These are phyloP conservation scores for Wickerhamiella pararugosa DNA, from an alignment of 1,139 yeast genomes.

Conservation along the genomic window DNA sequence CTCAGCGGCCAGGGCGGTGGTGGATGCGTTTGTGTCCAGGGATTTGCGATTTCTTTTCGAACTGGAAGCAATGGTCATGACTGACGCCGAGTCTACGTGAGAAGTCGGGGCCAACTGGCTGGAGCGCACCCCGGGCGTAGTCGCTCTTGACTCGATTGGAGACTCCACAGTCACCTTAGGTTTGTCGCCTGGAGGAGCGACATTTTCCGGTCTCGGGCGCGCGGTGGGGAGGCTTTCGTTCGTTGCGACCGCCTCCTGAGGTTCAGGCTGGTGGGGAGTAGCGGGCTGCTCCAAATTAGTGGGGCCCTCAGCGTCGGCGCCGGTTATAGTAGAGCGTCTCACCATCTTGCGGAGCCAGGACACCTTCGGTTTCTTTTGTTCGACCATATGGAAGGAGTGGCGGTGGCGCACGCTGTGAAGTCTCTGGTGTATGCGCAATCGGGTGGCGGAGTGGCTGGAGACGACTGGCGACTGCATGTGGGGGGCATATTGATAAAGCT, in stretches of 20 bases:
- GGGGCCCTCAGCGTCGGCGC: background rate
- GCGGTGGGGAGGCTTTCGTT: too few species aligned
- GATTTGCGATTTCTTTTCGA: constrained; percentile 25
- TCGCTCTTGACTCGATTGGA: too few species aligned
- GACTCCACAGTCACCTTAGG: background rate
- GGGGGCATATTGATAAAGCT: too few species aligned
- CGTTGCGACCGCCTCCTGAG: too few species aligned
- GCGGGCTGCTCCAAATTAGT: too few species aligned
- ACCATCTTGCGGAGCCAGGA: constrained; percentile 8
- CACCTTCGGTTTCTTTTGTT: constrained; percentile 6
- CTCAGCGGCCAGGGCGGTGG: constrained; percentile 27
- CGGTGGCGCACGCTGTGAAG: background rate
- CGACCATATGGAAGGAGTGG: constrained; percentile 3
- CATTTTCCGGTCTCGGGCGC: background rate
- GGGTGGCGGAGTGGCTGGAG: too few species aligned
- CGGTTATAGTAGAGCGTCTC: constrained; percentile 1
- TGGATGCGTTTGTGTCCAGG: constrained; percentile 28
- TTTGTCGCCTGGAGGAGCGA: background rate
- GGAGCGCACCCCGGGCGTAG: background rate
- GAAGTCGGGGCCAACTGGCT: too few species aligned
- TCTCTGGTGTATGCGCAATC: background rate
- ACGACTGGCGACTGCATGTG: too few species aligned
- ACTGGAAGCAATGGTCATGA: constrained; percentile 27
- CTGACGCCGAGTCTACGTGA: constrained; percentile 23
- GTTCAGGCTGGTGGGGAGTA: too few species aligned